Evolutionary conservation across 2,329 filamentous ascomycete species (phyloP).

Genomic region (Pezicula neosporulosa): DNA sequence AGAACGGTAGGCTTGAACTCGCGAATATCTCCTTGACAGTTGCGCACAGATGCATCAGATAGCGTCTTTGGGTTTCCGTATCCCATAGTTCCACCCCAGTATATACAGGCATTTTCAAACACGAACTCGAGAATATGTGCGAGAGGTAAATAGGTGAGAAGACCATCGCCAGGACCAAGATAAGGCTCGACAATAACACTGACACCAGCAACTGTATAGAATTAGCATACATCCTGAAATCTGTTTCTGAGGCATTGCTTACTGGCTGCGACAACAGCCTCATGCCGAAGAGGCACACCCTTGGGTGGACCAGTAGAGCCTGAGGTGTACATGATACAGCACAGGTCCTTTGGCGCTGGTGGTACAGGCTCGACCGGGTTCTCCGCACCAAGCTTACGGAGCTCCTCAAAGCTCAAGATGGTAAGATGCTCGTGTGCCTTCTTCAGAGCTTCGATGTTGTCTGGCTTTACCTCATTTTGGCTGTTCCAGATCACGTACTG

Average conservation of each 20-base stretch:
- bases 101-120: conserved; percentile 87
- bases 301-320: conserved; percentile 88
- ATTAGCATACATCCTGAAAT: conserved; percentile 34
- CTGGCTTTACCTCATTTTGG: conserved; percentile 43
- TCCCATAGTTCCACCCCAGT: conserved; percentile 86
- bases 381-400: conserved; percentile 46
- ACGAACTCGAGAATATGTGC: conserved; percentile 97
- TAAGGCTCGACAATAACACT: conserved; percentile 73
- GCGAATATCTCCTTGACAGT: conserved; percentile 90
- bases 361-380: conserved; percentile 69
- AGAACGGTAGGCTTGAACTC: conserved; percentile 87
- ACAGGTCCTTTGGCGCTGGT: conserved; percentile 72
- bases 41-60: conserved; percentile 79
- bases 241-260: conserved; percentile 62
- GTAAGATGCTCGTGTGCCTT: conserved; percentile 51
- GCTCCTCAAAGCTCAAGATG: conserved; percentile 51
- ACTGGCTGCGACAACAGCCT: conserved; percentile 77
- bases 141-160: conserved; percentile 89
- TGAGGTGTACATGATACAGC: conserved; percentile 84
- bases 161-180: conserved; percentile 71
- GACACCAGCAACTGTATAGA: conserved; percentile 67
- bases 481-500: conserved; percentile 63
- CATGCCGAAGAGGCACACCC: conserved; percentile 82
- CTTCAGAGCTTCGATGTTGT: conserved; percentile 50
- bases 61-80: conserved; percentile 91